phyloP scores from a whole-genome alignment of 2,329 filamentous ascomycete genomes.

The Neofusicoccum cordaticola region DNA sequence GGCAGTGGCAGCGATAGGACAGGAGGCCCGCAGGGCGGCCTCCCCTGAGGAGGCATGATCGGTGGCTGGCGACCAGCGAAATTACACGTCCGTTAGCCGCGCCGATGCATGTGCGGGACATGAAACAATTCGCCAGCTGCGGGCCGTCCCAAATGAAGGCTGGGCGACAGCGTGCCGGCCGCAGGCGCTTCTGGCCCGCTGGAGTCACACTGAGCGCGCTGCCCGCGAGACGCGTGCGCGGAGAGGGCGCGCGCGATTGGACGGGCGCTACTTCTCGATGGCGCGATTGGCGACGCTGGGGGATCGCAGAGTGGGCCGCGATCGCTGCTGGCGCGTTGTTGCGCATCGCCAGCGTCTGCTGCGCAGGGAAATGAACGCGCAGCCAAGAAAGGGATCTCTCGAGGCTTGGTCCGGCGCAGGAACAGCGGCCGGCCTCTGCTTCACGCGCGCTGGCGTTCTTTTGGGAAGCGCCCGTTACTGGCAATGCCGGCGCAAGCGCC shows the following conservation, averaged over 20 bases:
- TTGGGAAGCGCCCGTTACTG: constrained; percentile 11
- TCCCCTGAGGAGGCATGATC: constrained; percentile 1
- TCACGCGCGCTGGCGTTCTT: neutral
- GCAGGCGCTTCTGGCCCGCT: neutral
- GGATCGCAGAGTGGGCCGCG: constrained; percentile 5
- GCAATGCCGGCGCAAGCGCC: constrained; percentile 5
- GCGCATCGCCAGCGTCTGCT: neutral
- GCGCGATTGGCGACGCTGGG: constrained; percentile 4
- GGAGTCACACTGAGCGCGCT: neutral
- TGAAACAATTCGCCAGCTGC: constrained; percentile 13
- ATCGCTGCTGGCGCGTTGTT: neutral
- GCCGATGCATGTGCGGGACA: constrained; percentile 5
- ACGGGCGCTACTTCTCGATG: constrained; percentile 4
- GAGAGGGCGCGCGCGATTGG: neutral
- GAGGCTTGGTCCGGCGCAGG: constrained; percentile 5
- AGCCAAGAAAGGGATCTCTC: constrained; percentile 3
- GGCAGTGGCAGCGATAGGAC: neutral
- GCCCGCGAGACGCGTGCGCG: neutral
- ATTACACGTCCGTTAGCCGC: constrained; percentile 10
- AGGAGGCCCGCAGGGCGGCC: neutral
- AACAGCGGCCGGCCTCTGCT: constrained; percentile 2
- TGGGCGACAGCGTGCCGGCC: neutral
- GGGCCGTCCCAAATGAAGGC: constrained; percentile 6
- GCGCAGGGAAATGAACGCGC: constrained; percentile 7
- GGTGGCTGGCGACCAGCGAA: constrained; percentile 6